Percentiles rank a stretch among this genome's conserved stretches.
These are phyloP conservation scores for thale cress (Arabidopsis thaliana) DNA, from an alignment of 345 rosid genomes.

Conservation along the genomic window DNA sequence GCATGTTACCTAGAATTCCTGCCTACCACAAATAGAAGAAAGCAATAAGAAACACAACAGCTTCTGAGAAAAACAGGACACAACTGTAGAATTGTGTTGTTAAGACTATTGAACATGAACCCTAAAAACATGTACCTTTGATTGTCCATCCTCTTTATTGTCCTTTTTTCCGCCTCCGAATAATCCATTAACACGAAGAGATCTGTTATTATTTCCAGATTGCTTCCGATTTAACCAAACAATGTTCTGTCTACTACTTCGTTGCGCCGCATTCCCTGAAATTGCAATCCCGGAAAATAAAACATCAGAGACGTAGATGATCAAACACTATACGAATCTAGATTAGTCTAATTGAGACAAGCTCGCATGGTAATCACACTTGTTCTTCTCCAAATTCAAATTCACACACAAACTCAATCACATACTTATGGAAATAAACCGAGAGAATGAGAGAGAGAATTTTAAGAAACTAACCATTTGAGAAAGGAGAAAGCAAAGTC, in stretches of 20 bases:
- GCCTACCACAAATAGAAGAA: conserved; percentile 47
- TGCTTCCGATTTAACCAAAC: conserved; percentile 45
- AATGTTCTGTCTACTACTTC: conserved; percentile 49
- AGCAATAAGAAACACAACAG: background rate
- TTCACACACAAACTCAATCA: background rate
- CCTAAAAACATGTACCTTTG: conserved; percentile 58
- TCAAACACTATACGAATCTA: conserved; percentile 12
- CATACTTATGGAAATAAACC: conserved; percentile 10
- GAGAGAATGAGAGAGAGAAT: background rate
- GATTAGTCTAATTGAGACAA: background rate
- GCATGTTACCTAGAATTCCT: conserved; percentile 84
- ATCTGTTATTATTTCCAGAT: conserved; percentile 32
- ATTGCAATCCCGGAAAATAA: background rate
- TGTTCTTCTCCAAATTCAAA: background rate
- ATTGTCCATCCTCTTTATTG: conserved; percentile 62
- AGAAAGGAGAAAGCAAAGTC: conserved; percentile 47
- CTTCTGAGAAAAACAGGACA: background rate
- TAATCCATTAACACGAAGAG: conserved; percentile 60
- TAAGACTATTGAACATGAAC: background rate
- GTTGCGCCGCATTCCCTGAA: conserved; percentile 55
- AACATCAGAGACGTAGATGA: background rate
- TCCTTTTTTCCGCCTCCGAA: conserved; percentile 85
- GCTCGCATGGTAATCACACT: background rate
- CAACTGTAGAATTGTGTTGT: background rate
- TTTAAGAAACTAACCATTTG: conserved; percentile 46